These are phyloP conservation scores for Sugiyamaella qingdaonensis DNA, from an alignment of 805 yeast genomes.

Conservation along the genomic window DNA sequence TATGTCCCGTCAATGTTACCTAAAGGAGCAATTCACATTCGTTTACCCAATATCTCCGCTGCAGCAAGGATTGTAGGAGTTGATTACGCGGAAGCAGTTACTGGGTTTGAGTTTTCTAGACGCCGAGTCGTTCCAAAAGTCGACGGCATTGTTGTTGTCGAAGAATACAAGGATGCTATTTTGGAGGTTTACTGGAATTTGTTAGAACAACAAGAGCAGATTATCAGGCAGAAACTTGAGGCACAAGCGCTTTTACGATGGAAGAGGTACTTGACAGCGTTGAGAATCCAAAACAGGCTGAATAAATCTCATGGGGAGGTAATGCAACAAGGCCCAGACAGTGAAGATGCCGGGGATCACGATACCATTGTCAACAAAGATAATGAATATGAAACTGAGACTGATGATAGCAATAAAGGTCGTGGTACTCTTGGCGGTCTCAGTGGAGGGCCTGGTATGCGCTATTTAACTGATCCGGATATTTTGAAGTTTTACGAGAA, in stretches of 20 bases:
- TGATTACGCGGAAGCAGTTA: conserved; percentile 84
- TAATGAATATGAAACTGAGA: conserved; percentile 9
- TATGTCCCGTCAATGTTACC: conserved; percentile 74
- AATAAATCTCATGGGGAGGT: conserved; percentile 24
- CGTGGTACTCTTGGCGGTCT: not conserved
- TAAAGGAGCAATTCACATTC: conserved; percentile 58
- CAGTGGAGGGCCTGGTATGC: too few relatives aligned
- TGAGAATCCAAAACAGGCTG: conserved; percentile 25
- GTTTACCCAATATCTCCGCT: conserved; percentile 45
- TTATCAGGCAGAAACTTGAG: conserved; percentile 42
- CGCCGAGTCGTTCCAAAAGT: conserved; percentile 55
- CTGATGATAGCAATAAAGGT: conserved; percentile 6
- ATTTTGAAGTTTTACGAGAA: not conserved
- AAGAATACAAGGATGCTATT: conserved; percentile 58
- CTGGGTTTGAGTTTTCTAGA: conserved; percentile 71
- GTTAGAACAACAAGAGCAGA: conserved; percentile 46
- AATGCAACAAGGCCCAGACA: conserved; percentile 3
- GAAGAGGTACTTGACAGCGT: conserved; percentile 34
- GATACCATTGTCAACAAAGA: conserved; percentile 7
- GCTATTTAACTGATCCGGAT: not conserved
- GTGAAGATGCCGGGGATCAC: not conserved
- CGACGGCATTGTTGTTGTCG: conserved; percentile 73
- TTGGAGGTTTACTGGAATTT: conserved; percentile 46
- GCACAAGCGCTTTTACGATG: conserved; percentile 35
- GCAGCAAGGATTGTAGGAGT: conserved; percentile 71